Evolutionary conservation across 495 filamentous ascomycete genomes (phyloP), one percentile per base, ranked within the genome.

Genomic region (Lichenothelia convexa): DNA sequence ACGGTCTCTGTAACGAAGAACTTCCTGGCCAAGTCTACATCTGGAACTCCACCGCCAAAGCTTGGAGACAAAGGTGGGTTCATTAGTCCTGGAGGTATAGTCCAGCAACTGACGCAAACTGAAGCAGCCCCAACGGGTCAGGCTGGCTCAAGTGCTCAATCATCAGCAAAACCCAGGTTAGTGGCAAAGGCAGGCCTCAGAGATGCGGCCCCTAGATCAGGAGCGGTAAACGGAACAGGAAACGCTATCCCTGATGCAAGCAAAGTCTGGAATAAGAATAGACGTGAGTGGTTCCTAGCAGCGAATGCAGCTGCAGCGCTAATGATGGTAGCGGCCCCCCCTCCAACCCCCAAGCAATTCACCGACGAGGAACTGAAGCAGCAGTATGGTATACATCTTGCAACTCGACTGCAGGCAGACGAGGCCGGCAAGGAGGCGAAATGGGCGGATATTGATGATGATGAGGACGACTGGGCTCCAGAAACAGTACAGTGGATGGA

Each of bases 361-460:
- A 95, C 89, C 1, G 89, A 99, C 45, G 89, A 99, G 55, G 91
- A 99, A 40, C 65, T 99, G 22, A 91, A 92, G 50, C 79, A 91
- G 47, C 84, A 85, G 53, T 86, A 80, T 53, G 89, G 89, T 11
- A 99, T 99, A 39, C 89, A 99, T 55, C 70, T 99, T 60, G 91
- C 89, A 7, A 91, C 73, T 29, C 73, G 89, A 36, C 73, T 99
- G 17, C 78, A 85, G 34, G 70, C 82, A 37, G 86, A 95, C 48
- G 71, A 73, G 11, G 71, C 68, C 29, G 75, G 78, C 12, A 85
- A 86, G 41, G 81, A 87, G 35, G 73, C 84, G 12, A 87, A 84
- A 51, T 99, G 89, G 89, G 89, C 91, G 13, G 89, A 99, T 61
- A 94, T 97, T 40, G 89, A 95, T 40, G 89, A 99, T 40, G 89